phyloP scores from a whole-genome alignment of 2,329 filamentous ascomycete genomes.

The Drechslerella coelobrocha region DNA sequence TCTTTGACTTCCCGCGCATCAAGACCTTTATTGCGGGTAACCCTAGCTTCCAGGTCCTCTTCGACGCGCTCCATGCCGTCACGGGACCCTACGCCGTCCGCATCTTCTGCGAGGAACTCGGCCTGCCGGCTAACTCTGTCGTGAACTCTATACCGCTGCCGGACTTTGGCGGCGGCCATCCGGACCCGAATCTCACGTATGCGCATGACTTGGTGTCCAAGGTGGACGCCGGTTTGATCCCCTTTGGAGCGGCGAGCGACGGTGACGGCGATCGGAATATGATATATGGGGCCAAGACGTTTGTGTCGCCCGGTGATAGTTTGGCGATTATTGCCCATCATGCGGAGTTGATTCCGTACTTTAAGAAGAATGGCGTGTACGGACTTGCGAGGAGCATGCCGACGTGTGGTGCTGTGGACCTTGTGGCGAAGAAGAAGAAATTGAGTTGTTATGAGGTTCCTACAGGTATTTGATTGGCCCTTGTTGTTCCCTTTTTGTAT shows the following conservation, averaged over 20 bases:
- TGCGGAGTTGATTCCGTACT: constrained; percentile 94
- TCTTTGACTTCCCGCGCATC: constrained; percentile 97
- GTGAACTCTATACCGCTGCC: constrained; percentile 93
- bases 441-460: constrained; percentile 94
- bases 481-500: background rate
- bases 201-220: constrained; percentile 92
- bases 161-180: constrained; percentile 96
- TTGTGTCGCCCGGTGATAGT: constrained; percentile 96
- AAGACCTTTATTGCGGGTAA: constrained; percentile 88
- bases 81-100: constrained; percentile 93
- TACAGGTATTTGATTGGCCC: constrained; percentile 61
- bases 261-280: constrained; percentile 99
- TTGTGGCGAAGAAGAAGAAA: constrained; percentile 92
- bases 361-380: constrained; percentile 95
- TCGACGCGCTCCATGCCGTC: constrained; percentile 92
- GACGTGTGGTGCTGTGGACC: constrained; percentile 91
- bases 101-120: constrained; percentile 94
- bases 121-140: constrained; percentile 75
- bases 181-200: constrained; percentile 96
- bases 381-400: constrained; percentile 97
- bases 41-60: constrained; percentile 93
- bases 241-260: constrained; percentile 95
- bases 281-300: constrained; percentile 97
- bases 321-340: constrained; percentile 98
- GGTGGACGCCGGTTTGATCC: constrained; percentile 88